These are phyloP conservation scores for Cercospora zeina DNA, from an alignment of 2,329 filamentous ascomycete genomes.

Conservation along the genomic window DNA sequence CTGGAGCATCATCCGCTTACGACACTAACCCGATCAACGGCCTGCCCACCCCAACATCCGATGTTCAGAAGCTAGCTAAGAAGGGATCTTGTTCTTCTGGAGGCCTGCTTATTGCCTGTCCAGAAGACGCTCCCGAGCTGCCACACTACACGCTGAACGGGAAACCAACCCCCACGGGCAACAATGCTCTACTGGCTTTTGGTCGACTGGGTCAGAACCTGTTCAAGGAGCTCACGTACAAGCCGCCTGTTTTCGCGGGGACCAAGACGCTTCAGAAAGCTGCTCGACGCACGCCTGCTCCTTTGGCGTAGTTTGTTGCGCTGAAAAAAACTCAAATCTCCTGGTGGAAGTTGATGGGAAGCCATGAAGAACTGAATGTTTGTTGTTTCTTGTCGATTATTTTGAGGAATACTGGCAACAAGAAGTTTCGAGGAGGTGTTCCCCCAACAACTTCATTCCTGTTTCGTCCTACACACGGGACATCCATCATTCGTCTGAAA, in stretches of 20 bases:
- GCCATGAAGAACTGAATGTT: background rate
- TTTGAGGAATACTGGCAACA: no score
- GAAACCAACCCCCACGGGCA: background rate
- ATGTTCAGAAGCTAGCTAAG: background rate
- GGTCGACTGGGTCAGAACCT: background rate
- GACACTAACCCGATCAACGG: background rate
- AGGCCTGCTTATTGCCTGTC: background rate
- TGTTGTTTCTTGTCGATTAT: background rate
- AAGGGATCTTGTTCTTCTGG: background rate
- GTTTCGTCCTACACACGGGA: constrained; percentile 9
- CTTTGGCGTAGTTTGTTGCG: background rate
- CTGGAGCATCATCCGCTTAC: background rate
- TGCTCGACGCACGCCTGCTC: background rate
- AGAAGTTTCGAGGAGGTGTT: no score
- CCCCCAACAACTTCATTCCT: background rate
- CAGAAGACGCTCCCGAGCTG: background rate
- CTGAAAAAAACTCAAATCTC: no score
- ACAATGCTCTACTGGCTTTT: background rate
- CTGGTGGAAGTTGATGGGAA: no score
- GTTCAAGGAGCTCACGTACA: background rate
- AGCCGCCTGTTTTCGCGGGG: background rate
- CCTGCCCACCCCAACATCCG: background rate
- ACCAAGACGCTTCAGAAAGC: background rate
- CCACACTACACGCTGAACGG: background rate
- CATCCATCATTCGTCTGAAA: constrained; percentile 7